These are phyloP conservation scores for Pseudogymnoascus sp. DNA, from an alignment of 2,329 filamentous ascomycete genomes.

Conservation along the genomic window DNA sequence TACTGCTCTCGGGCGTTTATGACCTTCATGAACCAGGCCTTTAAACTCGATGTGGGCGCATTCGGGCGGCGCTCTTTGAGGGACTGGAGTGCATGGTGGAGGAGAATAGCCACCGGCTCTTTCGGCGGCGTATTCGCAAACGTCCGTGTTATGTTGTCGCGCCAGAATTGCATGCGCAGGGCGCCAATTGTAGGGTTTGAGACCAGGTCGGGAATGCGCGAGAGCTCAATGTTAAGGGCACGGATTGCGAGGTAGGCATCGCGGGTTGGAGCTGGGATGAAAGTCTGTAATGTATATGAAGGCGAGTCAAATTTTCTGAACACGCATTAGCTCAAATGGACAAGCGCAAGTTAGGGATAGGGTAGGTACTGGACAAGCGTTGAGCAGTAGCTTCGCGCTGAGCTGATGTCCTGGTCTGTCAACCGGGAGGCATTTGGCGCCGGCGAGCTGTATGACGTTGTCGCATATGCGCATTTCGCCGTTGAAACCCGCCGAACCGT, in stretches of 20 bases:
- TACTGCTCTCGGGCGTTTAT: conserved; percentile 76
- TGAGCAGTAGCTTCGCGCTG: conserved; percentile 29
- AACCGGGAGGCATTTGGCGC: conserved; percentile 26
- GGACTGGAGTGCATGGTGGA: conserved; percentile 64
- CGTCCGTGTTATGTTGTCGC: conserved; percentile 71
- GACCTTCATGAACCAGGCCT: conserved; percentile 69
- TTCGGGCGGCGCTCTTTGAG: conserved; percentile 41
- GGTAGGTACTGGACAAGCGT: conserved; percentile 27
- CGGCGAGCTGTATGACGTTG: conserved; percentile 26
- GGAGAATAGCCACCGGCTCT: conserved; percentile 81
- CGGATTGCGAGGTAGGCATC: conserved; percentile 87
- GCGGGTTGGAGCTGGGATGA: conserved; percentile 66
- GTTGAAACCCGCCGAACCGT: conserved; percentile 10
- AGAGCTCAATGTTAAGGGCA: conserved; percentile 87
- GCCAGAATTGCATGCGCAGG: conserved; percentile 93
- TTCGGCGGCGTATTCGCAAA: conserved; percentile 74
- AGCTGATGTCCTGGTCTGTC: conserved; percentile 27
- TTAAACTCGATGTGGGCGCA: conserved; percentile 40
- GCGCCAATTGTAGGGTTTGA: conserved; percentile 80
- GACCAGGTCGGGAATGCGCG: conserved; percentile 81
- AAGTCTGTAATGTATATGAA: conserved; percentile 77
- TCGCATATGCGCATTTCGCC: conserved; percentile 24
- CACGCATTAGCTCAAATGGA: conserved; percentile 14
- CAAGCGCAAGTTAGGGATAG: neutral
- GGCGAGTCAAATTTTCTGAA: conserved; percentile 81